phyloP scores from a whole-genome alignment of 768 basidiomycete genomes.

The Arthromyces matolae region DNA sequence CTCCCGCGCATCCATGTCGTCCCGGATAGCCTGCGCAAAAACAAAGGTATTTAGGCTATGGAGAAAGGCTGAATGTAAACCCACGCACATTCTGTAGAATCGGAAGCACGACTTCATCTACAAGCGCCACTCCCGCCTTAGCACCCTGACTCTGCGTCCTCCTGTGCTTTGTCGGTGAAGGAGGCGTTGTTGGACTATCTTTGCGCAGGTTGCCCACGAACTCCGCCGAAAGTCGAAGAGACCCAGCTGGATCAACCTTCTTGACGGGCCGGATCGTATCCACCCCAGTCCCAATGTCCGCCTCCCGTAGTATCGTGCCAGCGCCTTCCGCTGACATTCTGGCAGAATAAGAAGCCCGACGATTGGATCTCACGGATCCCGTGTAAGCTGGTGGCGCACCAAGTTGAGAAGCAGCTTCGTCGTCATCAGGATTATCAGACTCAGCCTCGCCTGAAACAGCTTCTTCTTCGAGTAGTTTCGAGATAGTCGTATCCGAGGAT shows the following conservation, averaged over 20 bases:
- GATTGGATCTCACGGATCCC: constrained; percentile 57
- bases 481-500: constrained; percentile 36
- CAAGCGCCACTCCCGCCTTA: constrained; percentile 64
- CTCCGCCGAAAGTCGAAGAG: constrained; percentile 72
- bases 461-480: constrained; percentile 30
- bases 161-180: constrained; percentile 48
- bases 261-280: constrained; percentile 93
- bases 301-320: constrained; percentile 75
- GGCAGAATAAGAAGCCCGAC: constrained; percentile 78
- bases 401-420: constrained; percentile 27
- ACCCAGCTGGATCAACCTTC: constrained; percentile 80
- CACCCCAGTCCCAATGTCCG: constrained; percentile 82
- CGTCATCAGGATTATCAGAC: constrained; percentile 32
- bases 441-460: constrained; percentile 41
- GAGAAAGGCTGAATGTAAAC: no score
- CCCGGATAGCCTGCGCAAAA: constrained; percentile 54
- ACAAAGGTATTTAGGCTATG: neutral
- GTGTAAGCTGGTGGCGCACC: constrained; percentile 74
- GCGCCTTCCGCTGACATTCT: constrained; percentile 56
- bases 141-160: constrained; percentile 51
- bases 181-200: constrained; percentile 50
- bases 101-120: constrained; percentile 84
- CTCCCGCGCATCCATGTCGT: constrained; percentile 86
- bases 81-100: constrained; percentile 76
- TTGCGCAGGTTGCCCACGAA: constrained; percentile 72